phyloP scores from a whole-genome alignment of 2,329 filamentous ascomycete species.

The Nannizziopsis arthrosporioides region DNA sequence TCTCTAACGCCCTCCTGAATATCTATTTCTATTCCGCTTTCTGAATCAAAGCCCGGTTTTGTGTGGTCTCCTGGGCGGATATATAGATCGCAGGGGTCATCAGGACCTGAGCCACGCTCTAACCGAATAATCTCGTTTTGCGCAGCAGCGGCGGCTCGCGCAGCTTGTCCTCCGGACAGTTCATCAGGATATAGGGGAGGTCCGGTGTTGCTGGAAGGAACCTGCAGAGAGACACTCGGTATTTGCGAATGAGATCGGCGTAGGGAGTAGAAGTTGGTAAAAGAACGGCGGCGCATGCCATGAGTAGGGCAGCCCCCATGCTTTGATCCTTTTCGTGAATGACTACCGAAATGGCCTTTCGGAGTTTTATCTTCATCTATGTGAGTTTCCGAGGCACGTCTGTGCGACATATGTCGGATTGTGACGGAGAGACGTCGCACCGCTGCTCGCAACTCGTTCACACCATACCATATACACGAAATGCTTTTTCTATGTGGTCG shows the following conservation, averaged over 20 bases:
- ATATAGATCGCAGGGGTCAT: constrained; percentile 22
- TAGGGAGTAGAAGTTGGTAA: constrained; percentile 27
- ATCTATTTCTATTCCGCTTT: constrained; percentile 41
- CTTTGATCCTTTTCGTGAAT: constrained; percentile 17
- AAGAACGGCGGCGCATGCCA: constrained; percentile 27
- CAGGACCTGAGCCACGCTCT: constrained; percentile 19
- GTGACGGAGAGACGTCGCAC: constrained; percentile 33
- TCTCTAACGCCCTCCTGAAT: constrained; percentile 29
- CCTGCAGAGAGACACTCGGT: constrained; percentile 19
- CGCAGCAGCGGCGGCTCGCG: constrained; percentile 39
- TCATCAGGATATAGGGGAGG: constrained; percentile 32
- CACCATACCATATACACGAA: constrained; percentile 32
- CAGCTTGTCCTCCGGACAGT: constrained; percentile 34
- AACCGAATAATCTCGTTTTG: constrained; percentile 35
- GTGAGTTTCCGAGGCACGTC: constrained; percentile 5
- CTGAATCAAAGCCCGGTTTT: constrained; percentile 32
- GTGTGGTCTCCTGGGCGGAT: constrained; percentile 16
- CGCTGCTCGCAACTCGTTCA: constrained; percentile 32
- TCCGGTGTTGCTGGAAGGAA: constrained; percentile 29
- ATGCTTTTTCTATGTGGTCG: constrained; percentile 29
- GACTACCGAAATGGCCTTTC: constrained; percentile 8
- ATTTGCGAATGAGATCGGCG: constrained; percentile 25
- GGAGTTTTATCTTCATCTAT: neutral
- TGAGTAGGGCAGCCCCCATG: constrained; percentile 22
- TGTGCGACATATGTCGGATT: constrained; percentile 25